These are phyloP conservation scores for Entomortierella lignicola DNA, from an alignment of 192 early-diverging fungal species.

Conservation along the genomic window DNA sequence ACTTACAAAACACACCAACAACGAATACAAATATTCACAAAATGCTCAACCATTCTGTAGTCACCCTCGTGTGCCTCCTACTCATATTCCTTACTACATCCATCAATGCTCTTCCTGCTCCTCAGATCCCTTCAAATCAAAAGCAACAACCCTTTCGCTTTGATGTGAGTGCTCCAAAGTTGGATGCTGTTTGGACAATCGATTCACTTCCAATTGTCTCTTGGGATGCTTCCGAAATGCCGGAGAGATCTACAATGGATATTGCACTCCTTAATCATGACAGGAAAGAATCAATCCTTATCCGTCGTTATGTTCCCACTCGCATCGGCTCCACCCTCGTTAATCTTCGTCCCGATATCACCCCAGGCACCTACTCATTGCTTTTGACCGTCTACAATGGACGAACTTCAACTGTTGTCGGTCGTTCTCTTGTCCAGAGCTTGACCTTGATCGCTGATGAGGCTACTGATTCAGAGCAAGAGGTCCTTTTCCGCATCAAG, in stretches of 20 bases:
- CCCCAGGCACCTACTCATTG: constrained; percentile 38
- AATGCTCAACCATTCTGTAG: constrained; percentile 30
- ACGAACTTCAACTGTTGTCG: constrained; percentile 41
- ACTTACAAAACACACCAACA: too few species aligned
- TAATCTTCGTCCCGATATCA: constrained; percentile 28
- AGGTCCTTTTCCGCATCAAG: not conserved
- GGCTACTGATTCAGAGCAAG: constrained; percentile 24
- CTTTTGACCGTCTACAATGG: constrained; percentile 49
- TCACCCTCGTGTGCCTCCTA: constrained; percentile 12
- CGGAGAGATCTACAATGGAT: constrained; percentile 35
- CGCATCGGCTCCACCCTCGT: constrained; percentile 26
- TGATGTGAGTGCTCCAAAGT: constrained; percentile 18
- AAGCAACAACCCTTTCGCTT: constrained; percentile 20
- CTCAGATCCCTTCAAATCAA: not conserved
- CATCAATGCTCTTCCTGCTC: constrained; percentile 37
- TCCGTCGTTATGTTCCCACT: constrained; percentile 47
- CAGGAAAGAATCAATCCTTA: constrained; percentile 32
- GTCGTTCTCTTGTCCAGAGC: constrained; percentile 38
- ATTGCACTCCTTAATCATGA: constrained; percentile 43
- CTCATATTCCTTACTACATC: constrained; percentile 13
- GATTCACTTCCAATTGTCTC: constrained; percentile 36
- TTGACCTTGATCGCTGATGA: constrained; percentile 31
- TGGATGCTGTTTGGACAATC: constrained; percentile 39
- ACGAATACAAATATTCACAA: too few species aligned
- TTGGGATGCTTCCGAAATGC: constrained; percentile 32